phyloP scores from a whole-genome alignment of 164 flowering plant genomes.

The Dillenia turbinata region DNA sequence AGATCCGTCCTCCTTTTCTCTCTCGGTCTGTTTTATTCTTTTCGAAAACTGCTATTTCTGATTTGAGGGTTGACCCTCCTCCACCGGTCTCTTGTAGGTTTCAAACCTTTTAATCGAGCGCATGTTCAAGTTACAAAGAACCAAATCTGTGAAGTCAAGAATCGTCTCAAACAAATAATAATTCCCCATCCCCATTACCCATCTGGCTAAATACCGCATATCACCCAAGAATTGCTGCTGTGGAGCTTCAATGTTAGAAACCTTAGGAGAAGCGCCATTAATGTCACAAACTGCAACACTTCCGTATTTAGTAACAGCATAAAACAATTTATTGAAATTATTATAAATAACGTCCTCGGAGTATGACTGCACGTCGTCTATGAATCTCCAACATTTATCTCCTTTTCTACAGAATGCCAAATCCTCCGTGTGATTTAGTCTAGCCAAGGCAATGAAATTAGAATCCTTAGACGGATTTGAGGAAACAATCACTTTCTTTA shows the following conservation, averaged over 20 bases:
- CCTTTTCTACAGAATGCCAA: constrained; percentile 37
- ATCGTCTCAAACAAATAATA: constrained; percentile 28
- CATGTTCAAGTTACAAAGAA: no score
- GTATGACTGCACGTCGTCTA: constrained; percentile 19
- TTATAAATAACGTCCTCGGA: constrained; percentile 36
- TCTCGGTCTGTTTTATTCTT: no score
- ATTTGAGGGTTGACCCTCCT: no score
- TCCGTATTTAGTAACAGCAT: constrained; percentile 37
- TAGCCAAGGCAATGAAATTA: constrained; percentile 34
- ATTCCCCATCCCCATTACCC: constrained; percentile 21
- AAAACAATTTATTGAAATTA: constrained; percentile 24
- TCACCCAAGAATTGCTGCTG: constrained; percentile 26
- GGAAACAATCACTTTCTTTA: constrained; percentile 45
- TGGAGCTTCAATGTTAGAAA: constrained; percentile 23
- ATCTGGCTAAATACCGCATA: constrained; percentile 38
- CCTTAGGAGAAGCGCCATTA: constrained; percentile 12
- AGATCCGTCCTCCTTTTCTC: no score
- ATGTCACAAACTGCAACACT: constrained; percentile 31
- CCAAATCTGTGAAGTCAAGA: no score
- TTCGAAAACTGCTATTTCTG: no score
- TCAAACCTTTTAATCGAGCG: no score
- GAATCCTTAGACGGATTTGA: constrained; percentile 20
- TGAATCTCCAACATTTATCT: constrained; percentile 28
- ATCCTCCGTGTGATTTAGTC: constrained; percentile 27
- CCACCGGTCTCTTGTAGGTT: no score